Evolutionary conservation across 108 stramenopile species (phyloP), one percentile per base, ranked within the genome.

Genomic region (Chaetoceros tenuissimus): DNA sequence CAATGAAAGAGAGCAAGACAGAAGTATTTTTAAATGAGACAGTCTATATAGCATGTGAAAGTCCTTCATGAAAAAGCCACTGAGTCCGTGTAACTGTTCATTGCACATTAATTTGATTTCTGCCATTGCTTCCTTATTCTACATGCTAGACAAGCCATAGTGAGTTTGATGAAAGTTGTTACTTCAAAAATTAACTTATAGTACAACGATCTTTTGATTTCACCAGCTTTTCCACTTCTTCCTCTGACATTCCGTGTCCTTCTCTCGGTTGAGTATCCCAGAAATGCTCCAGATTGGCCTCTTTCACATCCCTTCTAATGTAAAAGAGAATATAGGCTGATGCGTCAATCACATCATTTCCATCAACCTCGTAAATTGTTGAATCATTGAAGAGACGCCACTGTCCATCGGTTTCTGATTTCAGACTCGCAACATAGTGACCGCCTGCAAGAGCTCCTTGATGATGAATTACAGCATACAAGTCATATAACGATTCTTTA

Each of bases 301-400:
- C 64, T 29, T 78, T 81, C 2, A 94, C 92, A 72, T 94, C 92
- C 44, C 82, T 59, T 46, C 92, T 65, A 18, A 89, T 81, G 68
- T 94, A 94, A 60, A 94, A 94, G 48, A 94, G 62, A 67, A 94
- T 85, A 68, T 94, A 94, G 0, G 92, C 92, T 21, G 86, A 86
- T 19, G 88, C 72, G 60, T 94, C 92, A 5, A 94, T 82, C 18
- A 94, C 84, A 64, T 94, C 92, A 10, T 84, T 68, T 48, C 68
- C 72, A 30, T 84, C 68, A 53, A 94, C 74, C 60, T 90, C 85
- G 55, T 76, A 86, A 19, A 94, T 79, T 51, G 87, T 80, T 28
- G 86, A 88, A 66, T 94, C 92, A 61, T 94, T 94, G 71, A 90
- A 89, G 24, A 90, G 72, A 26, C 86, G 86, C 92, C 92, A 94